Evolutionary conservation across 306 rosid species (phyloP), one percentile per base, ranked within the genome.

Genomic region (Spatholobus suberectus): DNA sequence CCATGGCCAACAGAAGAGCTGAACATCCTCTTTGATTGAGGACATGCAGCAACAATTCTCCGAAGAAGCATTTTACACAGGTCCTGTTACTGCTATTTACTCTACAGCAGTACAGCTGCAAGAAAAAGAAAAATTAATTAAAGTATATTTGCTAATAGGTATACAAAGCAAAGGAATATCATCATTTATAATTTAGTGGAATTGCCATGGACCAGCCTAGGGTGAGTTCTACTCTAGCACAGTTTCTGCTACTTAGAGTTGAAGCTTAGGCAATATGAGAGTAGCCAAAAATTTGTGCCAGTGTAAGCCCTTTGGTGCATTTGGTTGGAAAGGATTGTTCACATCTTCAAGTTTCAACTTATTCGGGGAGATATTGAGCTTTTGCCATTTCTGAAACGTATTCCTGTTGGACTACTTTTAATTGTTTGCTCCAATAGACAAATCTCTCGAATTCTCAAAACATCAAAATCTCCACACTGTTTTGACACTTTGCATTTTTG

Each of bases 1-100:
- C 90, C 92, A 81, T 76, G 86, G 88, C 68, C 79, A 46, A 47
- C 73, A 79, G 73, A 80, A 76, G 89, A 82, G 89, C 90, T 73
- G 71, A 89, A 82, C 75, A 85, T 61, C 84, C 97, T 86, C 85
- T 82, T 93, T 9, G 94, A 86, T 58, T 61, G 86, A 82, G 91
- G 88, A 82, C 67, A 72, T 24, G 86, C 44, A 40, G 87, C 86
- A 7, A 83, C 44, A 68, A 95, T n/a, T 62, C 95, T 85, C 79
- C 90, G 87, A 73, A 89, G 88, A 81, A 91, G 82, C 98, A 95
- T 95, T 65, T 46, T 69, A 65, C 17, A 59, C 43, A 27, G 80
- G 24, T 51, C 69, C 76, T 61, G 44, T 41, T 34, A 62, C 23
- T 5, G 38, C 10, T 26, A 13, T 15, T 65, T 61, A 34, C 37